These are phyloP conservation scores for Penicillium crustosum DNA, from an alignment of 2,329 filamentous ascomycete species.

Conservation along the genomic window DNA sequence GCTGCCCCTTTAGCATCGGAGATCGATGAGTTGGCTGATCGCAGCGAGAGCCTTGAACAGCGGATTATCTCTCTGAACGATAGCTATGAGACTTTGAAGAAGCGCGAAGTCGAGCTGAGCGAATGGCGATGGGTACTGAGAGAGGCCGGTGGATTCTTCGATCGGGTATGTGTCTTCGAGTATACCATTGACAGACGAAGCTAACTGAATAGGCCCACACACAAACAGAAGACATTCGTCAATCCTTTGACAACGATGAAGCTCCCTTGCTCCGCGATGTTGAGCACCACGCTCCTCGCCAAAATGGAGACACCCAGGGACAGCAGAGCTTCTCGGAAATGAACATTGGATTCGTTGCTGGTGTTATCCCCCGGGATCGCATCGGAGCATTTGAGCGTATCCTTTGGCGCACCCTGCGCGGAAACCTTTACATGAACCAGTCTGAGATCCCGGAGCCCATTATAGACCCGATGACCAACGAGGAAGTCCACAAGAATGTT, in stretches of 20 bases:
- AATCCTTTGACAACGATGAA: slow-evolving; percentile 82
- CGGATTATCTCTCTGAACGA: slow-evolving; percentile 89
- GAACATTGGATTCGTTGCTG: slow-evolving; percentile 98
- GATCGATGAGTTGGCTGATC: slow-evolving; percentile 92
- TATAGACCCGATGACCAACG: slow-evolving; percentile 87
- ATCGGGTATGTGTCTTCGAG: slow-evolving; percentile 54
- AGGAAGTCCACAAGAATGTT: slow-evolving; percentile 92
- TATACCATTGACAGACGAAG: not conserved
- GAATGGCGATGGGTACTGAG: slow-evolving; percentile 98
- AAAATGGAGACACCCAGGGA: slow-evolving; percentile 63
- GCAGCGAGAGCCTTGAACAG: slow-evolving; percentile 88
- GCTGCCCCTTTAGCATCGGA: slow-evolving; percentile 87
- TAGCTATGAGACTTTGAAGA: slow-evolving; percentile 98
- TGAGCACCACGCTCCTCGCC: slow-evolving; percentile 69
- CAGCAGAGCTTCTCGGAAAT: slow-evolving; percentile 92
- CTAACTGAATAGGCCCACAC: slow-evolving; percentile 66
- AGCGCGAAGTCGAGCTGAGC: slow-evolving; percentile 91
- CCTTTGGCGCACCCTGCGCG: slow-evolving; percentile 92
- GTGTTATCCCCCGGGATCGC: slow-evolving; percentile 89
- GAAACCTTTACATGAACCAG: slow-evolving; percentile 99
- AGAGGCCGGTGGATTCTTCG: slow-evolving; percentile 96
- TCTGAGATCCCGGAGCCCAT: slow-evolving; percentile 94
- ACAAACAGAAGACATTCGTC: slow-evolving; percentile 93
- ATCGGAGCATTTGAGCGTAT: slow-evolving; percentile 97
- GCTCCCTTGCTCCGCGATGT: slow-evolving; percentile 90